phyloP scores from a whole-genome alignment of 2,329 filamentous ascomycete genomes.

The Alternaria sp. region DNA sequence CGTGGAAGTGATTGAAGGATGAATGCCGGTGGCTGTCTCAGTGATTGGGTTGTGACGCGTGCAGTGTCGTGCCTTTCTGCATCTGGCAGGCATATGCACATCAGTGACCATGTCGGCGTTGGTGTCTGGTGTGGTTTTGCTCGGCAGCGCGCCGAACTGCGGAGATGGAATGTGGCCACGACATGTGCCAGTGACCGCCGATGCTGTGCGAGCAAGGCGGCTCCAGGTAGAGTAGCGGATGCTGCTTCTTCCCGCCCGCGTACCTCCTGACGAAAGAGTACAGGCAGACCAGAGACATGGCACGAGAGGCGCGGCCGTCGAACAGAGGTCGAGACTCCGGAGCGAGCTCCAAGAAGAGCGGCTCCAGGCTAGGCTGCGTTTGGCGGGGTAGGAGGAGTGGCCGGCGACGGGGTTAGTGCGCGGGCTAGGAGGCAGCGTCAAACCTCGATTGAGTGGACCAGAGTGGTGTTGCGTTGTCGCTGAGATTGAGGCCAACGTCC shows the following conservation, averaged over 20 bases:
- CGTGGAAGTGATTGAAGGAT: neutral
- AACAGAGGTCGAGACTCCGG: constrained; percentile 7
- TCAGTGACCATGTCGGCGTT: constrained; percentile 16
- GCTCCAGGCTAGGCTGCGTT: constrained; percentile 7
- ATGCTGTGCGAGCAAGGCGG: constrained; percentile 16
- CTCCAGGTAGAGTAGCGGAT: constrained; percentile 5
- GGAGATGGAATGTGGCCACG: constrained; percentile 11
- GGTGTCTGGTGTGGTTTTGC: constrained; percentile 13
- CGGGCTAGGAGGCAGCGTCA: constrained; percentile 1
- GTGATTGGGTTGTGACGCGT: constrained; percentile 16
- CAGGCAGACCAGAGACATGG: constrained; percentile 1
- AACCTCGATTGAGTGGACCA: neutral
- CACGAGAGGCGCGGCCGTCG: neutral
- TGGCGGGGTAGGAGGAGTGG: constrained; percentile 9
- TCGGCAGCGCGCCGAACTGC: constrained; percentile 22
- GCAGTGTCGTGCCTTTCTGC: constrained; percentile 5
- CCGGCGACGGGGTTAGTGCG: neutral
- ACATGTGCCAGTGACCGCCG: constrained; percentile 4
- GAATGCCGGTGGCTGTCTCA: neutral
- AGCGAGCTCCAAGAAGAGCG: neutral
- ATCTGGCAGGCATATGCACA: neutral
- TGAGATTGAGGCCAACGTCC: neutral
- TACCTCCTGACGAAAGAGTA: neutral
- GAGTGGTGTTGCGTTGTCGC: constrained; percentile 1
- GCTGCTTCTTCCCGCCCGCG: constrained; percentile 6